Evolutionary conservation across 2,329 filamentous ascomycete genomes (phyloP), one percentile per base, ranked within the genome.

Genomic region (Leptographium galeiforme): DNA sequence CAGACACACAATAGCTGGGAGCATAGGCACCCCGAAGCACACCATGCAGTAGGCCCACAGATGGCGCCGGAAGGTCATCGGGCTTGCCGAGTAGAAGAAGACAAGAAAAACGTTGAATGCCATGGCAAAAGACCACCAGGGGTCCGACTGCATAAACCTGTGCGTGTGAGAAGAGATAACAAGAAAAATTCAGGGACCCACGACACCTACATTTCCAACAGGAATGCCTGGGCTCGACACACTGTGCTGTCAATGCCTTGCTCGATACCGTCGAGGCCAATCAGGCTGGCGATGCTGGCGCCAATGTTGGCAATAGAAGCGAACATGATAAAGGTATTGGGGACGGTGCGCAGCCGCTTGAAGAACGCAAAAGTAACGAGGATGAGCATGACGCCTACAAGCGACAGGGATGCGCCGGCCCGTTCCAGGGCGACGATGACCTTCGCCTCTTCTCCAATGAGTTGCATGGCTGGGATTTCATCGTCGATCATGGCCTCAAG

Each of bases 71-170:
- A 89, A 89, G 51, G 85, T 82, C 8, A 82, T 83, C 0, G 78
- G 77, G 48, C 72, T 78, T 48, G 74, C 72, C n/a, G 75, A 71
- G 59, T 75, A 75, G 66, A 80, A 81, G 63, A 81, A 81, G 55
- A 81, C 78, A 51, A 90, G 74, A 61, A 85, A 87, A 57, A 91
- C 87, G 62, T 91, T 93, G 63, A 84, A 73, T 4, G 87, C 85
- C 87, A 93, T 91, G 58, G 84, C 84, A 52, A 89, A 77, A 0
- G 85, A 86, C 85, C 83, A 89, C 69, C 85, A 76, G 0, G 83
- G 81, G 66, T 88, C 84, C 6, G 83, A 84, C 59, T 85, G 82
- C 78, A 87, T 85, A 65, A 88, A 89, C 79, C 82, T 87, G 57
- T 73, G 39, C 76, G 59, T 45, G 25, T 45, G 13, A 45, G 43